Base-by-base conservation (phyloP, 2,329 filamentous ascomycete genomes). In the Ceratocystis albifundus region DNA sequence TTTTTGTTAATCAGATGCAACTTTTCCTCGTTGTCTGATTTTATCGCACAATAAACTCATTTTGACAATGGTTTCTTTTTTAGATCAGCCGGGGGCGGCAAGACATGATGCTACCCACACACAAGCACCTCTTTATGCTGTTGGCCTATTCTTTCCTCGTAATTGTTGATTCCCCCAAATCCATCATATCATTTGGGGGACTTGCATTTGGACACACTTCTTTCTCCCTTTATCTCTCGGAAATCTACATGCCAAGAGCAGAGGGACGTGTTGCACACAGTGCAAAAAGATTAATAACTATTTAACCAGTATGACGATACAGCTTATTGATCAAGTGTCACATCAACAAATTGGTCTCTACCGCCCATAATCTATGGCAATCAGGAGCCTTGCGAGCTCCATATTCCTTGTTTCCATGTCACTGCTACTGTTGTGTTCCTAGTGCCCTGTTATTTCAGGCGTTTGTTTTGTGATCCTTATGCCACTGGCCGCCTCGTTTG, bases 141-240 rank as follows among this genome's bases (percentile, higher is more conserved):
- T n/a, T 25, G 15, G 55, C 55, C 55, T 59, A 59, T 59, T 59
- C 55, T 36, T 59, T 59, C 55, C 55, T 59, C 55, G 28, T 59
- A 59, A 30, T 7, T 32, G 10, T 5, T n/a, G 17, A 1, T 20
- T 59, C 15, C 22, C 15, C 32, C 55, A 41, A 2, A 25, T 28
- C 15, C 22, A 32, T 59, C 55, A 59, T 12, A 10, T 10, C 28
- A 36, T 8, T 2, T 59, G n/a, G 0, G 8, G 1, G 25, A 17
- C 22, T 22, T 8, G 20, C 22, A 7, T 59, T 48, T 10, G 46
- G 46, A 48, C 20, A 8, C 30, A 32, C 30, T 20, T 20, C 3
- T 53, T 53, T 6, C 48, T 12, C n/a, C n/a, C 25, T 59, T 25
- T 59, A 8, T 36, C 55, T 50, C 22, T 30, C 55, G 55, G 55